Percentiles rank a stretch among this genome's conserved stretches.
Evolutionary conservation across 352 stramenopile genomes (phyloP).

Genomic region (Phytophthora agathidicida): DNA sequence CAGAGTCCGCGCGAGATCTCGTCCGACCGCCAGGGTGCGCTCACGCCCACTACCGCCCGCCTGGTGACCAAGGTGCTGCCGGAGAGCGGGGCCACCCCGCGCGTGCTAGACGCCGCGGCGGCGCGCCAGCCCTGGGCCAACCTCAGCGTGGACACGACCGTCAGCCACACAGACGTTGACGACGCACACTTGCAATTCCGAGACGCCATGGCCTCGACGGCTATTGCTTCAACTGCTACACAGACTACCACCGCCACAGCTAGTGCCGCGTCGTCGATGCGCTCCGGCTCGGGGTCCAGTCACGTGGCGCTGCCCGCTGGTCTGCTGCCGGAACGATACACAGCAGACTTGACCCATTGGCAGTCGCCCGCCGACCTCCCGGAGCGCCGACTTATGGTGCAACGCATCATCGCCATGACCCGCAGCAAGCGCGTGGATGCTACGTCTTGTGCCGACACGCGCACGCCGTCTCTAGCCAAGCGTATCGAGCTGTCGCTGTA

Average conservation of each 20-base stretch:
- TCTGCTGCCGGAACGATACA: slow-evolving; percentile 78
- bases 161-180: slow-evolving; percentile 8
- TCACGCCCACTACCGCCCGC: slow-evolving; percentile 68
- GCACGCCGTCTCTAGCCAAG: slow-evolving; percentile 84
- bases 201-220: background rate
- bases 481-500: slow-evolving; percentile 89
- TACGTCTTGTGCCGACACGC: slow-evolving; percentile 44
- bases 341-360: slow-evolving; percentile 79
- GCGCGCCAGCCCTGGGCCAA: slow-evolving; percentile 72
- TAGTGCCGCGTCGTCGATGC: slow-evolving; percentile 45
- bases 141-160: slow-evolving; percentile 69
- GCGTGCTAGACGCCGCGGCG: slow-evolving; percentile 49
- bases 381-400: slow-evolving; percentile 82
- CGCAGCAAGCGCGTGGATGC: slow-evolving; percentile 59
- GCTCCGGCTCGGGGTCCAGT: slow-evolving; percentile 48
- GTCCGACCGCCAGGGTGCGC: slow-evolving; percentile 63
- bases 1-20: slow-evolving; percentile 74
- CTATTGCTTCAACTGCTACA: background rate
- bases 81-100: slow-evolving; percentile 53
- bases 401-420: slow-evolving; percentile 90
- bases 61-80: slow-evolving; percentile 54
- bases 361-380: slow-evolving; percentile 84
- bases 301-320: slow-evolving; percentile 54
- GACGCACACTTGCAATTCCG: slow-evolving; percentile 8
- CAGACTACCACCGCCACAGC: slow-evolving; percentile 29